phyloP scores from a whole-genome alignment of 805 yeast genomes.

The Clavispora santaluciae region DNA sequence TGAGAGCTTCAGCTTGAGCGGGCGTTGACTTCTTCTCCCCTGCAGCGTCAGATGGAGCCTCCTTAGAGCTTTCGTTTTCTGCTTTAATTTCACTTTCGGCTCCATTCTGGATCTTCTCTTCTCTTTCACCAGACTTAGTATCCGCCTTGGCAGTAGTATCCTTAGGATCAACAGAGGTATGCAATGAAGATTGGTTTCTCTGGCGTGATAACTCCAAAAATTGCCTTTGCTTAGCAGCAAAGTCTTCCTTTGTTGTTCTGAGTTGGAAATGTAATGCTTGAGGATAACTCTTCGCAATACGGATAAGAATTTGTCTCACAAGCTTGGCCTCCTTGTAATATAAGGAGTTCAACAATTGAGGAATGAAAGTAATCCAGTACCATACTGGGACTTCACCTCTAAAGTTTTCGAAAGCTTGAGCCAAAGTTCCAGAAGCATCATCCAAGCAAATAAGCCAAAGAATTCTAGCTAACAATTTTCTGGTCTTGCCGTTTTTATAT shows the following conservation, averaged over 20 bases:
- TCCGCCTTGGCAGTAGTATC: constrained; percentile 5
- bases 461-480: constrained; percentile 82
- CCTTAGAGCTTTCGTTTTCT: background rate
- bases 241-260: constrained; percentile 92
- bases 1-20: background rate
- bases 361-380: constrained; percentile 98
- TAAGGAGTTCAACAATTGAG: constrained; percentile 83
- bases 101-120: background rate
- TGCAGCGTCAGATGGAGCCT: background rate
- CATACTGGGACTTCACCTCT: constrained; percentile 97
- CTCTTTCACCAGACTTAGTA: background rate
- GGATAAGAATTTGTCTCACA: constrained; percentile 80
- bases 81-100: background rate
- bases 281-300: constrained; percentile 95
- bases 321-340: constrained; percentile 88
- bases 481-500: constrained; percentile 86
- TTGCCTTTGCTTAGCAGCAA: constrained; percentile 80
- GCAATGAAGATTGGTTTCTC: constrained; percentile 2
- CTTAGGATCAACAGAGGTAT: constrained; percentile 9
- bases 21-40: background rate
- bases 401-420: constrained; percentile 85
- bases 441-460: constrained; percentile 92
- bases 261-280: constrained; percentile 96
- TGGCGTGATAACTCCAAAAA: constrained; percentile 36
- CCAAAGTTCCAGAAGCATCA: constrained; percentile 73